Evolutionary conservation across 1,284 basidiomycete species (phyloP).

Genomic region (Trametes versicolor): DNA sequence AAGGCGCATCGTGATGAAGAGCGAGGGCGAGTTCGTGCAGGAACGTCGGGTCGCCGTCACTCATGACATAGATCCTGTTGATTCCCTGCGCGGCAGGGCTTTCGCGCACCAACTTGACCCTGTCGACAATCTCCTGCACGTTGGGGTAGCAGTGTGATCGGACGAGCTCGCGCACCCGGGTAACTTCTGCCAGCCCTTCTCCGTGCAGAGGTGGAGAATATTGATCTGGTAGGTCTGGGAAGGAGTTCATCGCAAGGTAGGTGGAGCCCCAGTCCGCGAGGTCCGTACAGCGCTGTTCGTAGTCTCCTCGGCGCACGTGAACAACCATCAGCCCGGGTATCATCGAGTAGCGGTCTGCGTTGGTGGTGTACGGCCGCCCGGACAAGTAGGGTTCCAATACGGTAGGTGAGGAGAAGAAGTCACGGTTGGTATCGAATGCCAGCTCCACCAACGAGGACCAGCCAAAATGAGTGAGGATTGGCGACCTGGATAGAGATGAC

Average conservation of each 20-base stretch:
- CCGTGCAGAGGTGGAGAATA: slow-evolving; percentile 43
- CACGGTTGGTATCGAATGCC: slow-evolving; percentile 49
- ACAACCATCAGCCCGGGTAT: slow-evolving; percentile 60
- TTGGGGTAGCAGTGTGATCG: slow-evolving; percentile 58
- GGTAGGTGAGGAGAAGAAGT: slow-evolving; percentile 42
- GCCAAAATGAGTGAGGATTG: slow-evolving; percentile 48
- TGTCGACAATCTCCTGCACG: slow-evolving; percentile 53
- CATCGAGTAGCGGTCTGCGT: slow-evolving; percentile 36
- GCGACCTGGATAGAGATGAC: slow-evolving; percentile 48
- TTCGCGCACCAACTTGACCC: slow-evolving; percentile 49
- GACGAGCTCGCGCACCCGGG: slow-evolving; percentile 46
- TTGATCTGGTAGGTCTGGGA: slow-evolving; percentile 52
- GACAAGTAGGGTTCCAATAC: slow-evolving; percentile 29
- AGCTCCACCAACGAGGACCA: slow-evolving; percentile 54
- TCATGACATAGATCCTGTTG: slow-evolving; percentile 62
- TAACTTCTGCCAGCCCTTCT: slow-evolving; percentile 36
- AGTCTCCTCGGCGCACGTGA: slow-evolving; percentile 73
- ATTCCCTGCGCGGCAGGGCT: slow-evolving; percentile 40
- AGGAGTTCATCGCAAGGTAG: slow-evolving; percentile 53
- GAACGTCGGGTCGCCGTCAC: slow-evolving; percentile 56
- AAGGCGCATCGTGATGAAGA: slow-evolving; percentile 40
- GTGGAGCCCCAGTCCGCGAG: slow-evolving; percentile 53
- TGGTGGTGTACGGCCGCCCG: slow-evolving; percentile 17
- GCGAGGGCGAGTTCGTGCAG: slow-evolving; percentile 52
- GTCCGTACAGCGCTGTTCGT: slow-evolving; percentile 57